These are phyloP conservation scores for Saccharomycopsis schoenii DNA, from an alignment of 805 yeast genomes.

Conservation along the genomic window DNA sequence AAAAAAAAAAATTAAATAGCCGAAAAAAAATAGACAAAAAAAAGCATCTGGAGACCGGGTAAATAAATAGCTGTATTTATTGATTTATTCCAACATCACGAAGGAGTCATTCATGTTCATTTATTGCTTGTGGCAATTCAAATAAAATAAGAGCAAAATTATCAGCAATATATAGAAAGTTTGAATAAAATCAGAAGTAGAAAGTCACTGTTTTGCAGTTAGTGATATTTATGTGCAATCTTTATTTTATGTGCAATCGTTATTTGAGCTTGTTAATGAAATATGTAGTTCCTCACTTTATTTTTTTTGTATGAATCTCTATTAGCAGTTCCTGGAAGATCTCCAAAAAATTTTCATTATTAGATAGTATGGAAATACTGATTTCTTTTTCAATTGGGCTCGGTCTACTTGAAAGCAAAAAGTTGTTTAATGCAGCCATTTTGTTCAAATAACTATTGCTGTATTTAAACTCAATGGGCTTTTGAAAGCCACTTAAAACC, in stretches of 20 bases:
- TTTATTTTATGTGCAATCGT: too few relatives aligned
- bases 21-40: neutral
- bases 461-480: neutral
- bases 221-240: neutral
- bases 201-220: neutral
- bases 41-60: neutral
- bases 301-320: slow-evolving; percentile 1
- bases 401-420: neutral
- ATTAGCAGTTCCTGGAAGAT: neutral
- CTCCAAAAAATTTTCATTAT: slow-evolving; percentile 2
- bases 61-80: neutral
- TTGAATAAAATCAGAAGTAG: neutral
- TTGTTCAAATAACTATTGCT: neutral
- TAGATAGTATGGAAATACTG: neutral
- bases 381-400: neutral
- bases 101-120: too few relatives aligned
- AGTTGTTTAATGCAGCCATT: neutral
- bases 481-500: neutral
- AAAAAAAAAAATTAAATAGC: neutral
- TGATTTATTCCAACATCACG: too few relatives aligned
- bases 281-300: neutral
- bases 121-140: neutral
- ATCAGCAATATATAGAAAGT: neutral
- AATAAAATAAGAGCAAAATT: neutral
- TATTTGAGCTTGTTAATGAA: neutral